Evolutionary conservation across 257 asterid species (phyloP).

Genomic region (Nicotiana noctiflora): DNA sequence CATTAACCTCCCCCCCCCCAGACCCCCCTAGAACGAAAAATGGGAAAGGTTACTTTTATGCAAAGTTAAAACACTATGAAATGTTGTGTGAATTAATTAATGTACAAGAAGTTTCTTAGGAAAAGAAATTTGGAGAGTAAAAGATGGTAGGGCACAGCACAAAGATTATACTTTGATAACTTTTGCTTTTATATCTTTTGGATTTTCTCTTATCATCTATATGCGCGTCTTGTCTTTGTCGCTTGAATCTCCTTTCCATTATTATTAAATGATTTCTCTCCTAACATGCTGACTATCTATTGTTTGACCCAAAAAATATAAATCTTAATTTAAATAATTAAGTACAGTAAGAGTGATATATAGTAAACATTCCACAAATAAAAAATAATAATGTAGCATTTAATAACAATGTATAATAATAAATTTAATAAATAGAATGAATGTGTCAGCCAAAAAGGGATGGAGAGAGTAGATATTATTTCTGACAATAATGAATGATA

Average conservation of each 20-base stretch:
- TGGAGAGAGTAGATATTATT: too few relatives aligned
- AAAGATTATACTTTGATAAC: neutral
- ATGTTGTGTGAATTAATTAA: neutral
- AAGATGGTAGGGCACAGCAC: neutral
- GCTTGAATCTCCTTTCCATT: neutral
- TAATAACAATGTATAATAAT: too few relatives aligned
- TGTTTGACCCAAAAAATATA: too few relatives aligned
- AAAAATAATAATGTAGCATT: too few relatives aligned
- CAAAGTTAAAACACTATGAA: neutral
- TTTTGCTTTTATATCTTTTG: neutral
- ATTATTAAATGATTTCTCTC: neutral
- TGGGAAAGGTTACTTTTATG: conserved; percentile 3
- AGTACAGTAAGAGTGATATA: too few relatives aligned
- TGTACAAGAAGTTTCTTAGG: neutral
- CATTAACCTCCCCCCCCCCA: neutral
- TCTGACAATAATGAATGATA: too few relatives aligned
- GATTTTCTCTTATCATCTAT: neutral
- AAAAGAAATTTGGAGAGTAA: neutral
- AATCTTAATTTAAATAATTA: too few relatives aligned
- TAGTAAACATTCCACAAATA: too few relatives aligned
- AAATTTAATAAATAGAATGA: too few relatives aligned
- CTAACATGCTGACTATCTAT: too few relatives aligned
- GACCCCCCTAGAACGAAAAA: neutral
- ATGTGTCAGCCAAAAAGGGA: too few relatives aligned
- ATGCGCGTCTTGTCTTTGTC: neutral